These are phyloP conservation scores for Fomitopsis serialis DNA, from an alignment of 768 basidiomycete genomes.

Conservation along the genomic window DNA sequence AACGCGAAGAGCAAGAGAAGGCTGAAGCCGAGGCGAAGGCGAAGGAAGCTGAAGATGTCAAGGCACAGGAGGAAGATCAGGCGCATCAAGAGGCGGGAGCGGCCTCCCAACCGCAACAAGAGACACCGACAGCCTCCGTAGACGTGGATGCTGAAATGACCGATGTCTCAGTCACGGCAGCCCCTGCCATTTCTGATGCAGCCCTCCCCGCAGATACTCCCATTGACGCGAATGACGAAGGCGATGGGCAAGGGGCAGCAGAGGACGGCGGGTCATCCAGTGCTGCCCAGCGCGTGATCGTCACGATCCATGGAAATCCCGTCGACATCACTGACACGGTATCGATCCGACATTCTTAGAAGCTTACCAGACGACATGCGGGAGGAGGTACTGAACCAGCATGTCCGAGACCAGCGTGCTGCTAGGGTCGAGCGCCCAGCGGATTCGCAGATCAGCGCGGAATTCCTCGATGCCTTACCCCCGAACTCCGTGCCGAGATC, in stretches of 20 bases:
- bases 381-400: conserved; percentile 96
- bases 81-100: conserved; percentile 7
- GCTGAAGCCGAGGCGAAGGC: conserved; percentile 45
- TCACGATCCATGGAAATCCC: conserved; percentile 85
- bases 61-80: conserved; percentile 16
- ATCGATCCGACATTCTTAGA: conserved; percentile 98
- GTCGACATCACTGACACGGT: conserved; percentile 99
- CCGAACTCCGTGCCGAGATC: conserved; percentile 94
- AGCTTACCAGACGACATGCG: conserved; percentile 98
- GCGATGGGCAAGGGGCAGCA: conserved; percentile 3
- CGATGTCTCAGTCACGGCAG: conserved; percentile 25
- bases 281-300: conserved; percentile 62
- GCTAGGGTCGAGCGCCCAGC: conserved; percentile 67
- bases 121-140: conserved; percentile 20
- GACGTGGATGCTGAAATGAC: conserved; percentile 47
- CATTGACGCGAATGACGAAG: conserved; percentile 12
- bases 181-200: conserved; percentile 3
- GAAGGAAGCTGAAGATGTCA: conserved; percentile 32
- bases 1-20: conserved; percentile 43
- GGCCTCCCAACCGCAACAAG: conserved; percentile 25
- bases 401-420: conserved; percentile 86
- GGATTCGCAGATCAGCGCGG: conserved; percentile 87
- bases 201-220: conserved; percentile 6
- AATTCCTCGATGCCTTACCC: conserved; percentile 94
- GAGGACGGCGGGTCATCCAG: not conserved